A percentile compares a stretch with the other conserved stretches of the same genome.
Conservation (phyloP, 768 basidiomycete species). For the Gyrodon lividus region DNA sequence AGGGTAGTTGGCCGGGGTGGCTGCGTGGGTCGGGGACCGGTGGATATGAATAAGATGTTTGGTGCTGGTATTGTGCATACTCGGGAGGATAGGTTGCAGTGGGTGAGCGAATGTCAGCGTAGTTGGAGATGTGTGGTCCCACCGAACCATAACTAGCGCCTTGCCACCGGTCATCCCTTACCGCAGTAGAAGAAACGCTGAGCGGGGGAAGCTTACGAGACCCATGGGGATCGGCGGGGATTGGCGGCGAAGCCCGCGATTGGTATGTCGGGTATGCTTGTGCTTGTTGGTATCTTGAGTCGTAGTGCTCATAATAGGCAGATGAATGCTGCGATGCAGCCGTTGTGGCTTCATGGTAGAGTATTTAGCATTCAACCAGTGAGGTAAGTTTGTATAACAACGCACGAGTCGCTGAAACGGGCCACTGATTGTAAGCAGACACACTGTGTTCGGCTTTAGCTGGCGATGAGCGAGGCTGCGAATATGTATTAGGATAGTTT, state of each 20-base stretch:
- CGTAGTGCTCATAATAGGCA: conserved; percentile 55
- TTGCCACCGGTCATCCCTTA: conserved; percentile 52
- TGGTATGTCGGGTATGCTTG: conserved; percentile 47
- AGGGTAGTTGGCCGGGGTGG: conserved; percentile 24
- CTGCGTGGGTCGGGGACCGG: conserved; percentile 38
- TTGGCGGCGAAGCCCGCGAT: conserved; percentile 48
- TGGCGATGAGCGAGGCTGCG: conserved; percentile 64
- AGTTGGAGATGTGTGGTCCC: conserved; percentile 36
- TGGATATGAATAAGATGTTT: conserved; percentile 33
- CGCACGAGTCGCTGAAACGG: conserved; percentile 32
- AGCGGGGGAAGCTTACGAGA: conserved; percentile 62
- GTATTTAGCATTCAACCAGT: neutral
- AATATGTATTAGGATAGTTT: conserved; percentile 55
- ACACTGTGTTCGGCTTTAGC: conserved; percentile 57
- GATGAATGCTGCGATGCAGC: conserved; percentile 49
- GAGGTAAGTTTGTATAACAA: conserved; percentile 20
- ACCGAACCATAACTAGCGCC: conserved; percentile 38
- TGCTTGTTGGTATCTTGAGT: conserved; percentile 43
- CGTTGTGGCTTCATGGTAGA: conserved; percentile 19
- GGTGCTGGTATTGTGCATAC: conserved; percentile 48
- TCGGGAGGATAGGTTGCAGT: conserved; percentile 58
- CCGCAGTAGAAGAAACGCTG: conserved; percentile 39
- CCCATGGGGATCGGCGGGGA: conserved; percentile 47
- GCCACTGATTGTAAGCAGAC: conserved; percentile 49
- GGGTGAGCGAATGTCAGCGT: conserved; percentile 57